Conservation (phyloP, 768 basidiomycete species). For the Agaricus subrufescens region DNA sequence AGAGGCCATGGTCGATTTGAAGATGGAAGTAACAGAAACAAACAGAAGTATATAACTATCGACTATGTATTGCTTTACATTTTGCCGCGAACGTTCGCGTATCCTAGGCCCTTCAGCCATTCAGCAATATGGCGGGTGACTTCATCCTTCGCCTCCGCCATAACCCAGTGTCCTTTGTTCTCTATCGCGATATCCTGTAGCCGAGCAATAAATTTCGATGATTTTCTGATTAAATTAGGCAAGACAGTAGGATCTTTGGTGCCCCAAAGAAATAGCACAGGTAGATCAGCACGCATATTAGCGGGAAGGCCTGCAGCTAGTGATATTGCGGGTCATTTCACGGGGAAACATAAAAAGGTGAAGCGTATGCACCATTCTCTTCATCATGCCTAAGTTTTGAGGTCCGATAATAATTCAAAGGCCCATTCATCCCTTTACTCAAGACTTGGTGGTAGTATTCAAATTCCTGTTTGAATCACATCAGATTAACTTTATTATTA, state of each 20-base stretch:
- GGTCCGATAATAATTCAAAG: slow-evolving; percentile 77
- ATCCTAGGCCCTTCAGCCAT: slow-evolving; percentile 39
- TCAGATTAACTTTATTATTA: not conserved
- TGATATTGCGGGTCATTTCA: not conserved
- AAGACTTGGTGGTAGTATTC: slow-evolving; percentile 45
- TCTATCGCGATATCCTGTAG: slow-evolving; percentile 50
- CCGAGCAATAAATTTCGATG: slow-evolving; percentile 44
- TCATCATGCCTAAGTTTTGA: slow-evolving; percentile 58
- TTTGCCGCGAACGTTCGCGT: slow-evolving; percentile 9
- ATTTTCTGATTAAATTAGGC: slow-evolving; percentile 33
- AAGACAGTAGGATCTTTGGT: slow-evolving; percentile 48
- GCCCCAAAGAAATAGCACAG: slow-evolving; percentile 60
- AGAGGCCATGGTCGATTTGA: slow-evolving; percentile 1
- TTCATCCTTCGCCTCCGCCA: slow-evolving; percentile 55
- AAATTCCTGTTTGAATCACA: slow-evolving; percentile 42
- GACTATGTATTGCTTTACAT: not conserved
- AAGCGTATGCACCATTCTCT: slow-evolving; percentile 37
- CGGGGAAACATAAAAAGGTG: not conserved
- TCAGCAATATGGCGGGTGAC: slow-evolving; percentile 43
- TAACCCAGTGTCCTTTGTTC: slow-evolving; percentile 63
- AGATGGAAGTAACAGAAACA: not conserved
- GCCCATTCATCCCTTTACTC: slow-evolving; percentile 55
- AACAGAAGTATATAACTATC: not conserved
- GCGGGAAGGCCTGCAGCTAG: slow-evolving; percentile 41
- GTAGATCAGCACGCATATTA: slow-evolving; percentile 41